phyloP scores from a whole-genome alignment of 2,329 filamentous ascomycete genomes.

The Alternaria ethzedia region DNA sequence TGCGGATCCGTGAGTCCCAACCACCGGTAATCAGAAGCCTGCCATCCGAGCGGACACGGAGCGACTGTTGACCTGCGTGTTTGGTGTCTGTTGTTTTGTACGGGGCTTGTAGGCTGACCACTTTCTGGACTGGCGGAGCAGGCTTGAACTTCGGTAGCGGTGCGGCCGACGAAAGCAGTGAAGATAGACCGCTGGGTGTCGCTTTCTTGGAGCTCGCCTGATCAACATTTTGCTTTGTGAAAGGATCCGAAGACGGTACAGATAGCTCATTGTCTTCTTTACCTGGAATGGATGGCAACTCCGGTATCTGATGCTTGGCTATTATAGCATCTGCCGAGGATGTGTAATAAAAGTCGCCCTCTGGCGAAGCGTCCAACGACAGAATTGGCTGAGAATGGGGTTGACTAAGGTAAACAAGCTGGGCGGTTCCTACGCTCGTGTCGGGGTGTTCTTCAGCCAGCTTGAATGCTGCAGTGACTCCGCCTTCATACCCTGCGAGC shows the following conservation, averaged over 20 bases:
- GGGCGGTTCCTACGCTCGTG: conserved; percentile 43
- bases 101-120: conserved; percentile 49
- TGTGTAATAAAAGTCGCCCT: conserved; percentile 70
- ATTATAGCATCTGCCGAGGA: conserved; percentile 83
- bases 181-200: conserved; percentile 27
- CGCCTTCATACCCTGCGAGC: conserved; percentile 84
- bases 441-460: conserved; percentile 49
- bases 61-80: conserved; percentile 86
- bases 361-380: conserved; percentile 58
- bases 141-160: conserved; percentile 13
- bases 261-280: neutral
- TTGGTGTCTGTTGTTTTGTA: conserved; percentile 75
- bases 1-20: conserved; percentile 82
- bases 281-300: conserved; percentile 6
- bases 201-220: neutral
- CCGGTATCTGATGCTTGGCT: conserved; percentile 73
- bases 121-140: conserved; percentile 2
- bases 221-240: conserved; percentile 23
- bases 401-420: conserved; percentile 67
- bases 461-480: conserved; percentile 71
- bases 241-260: conserved; percentile 13
- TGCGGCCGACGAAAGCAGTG: conserved; percentile 28
- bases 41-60: conserved; percentile 78
- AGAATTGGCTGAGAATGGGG: conserved; percentile 82
- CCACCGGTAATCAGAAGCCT: conserved; percentile 88